phyloP scores from a whole-genome alignment of 2,329 filamentous ascomycete species.

The Aspergillus pseudoterreus region DNA sequence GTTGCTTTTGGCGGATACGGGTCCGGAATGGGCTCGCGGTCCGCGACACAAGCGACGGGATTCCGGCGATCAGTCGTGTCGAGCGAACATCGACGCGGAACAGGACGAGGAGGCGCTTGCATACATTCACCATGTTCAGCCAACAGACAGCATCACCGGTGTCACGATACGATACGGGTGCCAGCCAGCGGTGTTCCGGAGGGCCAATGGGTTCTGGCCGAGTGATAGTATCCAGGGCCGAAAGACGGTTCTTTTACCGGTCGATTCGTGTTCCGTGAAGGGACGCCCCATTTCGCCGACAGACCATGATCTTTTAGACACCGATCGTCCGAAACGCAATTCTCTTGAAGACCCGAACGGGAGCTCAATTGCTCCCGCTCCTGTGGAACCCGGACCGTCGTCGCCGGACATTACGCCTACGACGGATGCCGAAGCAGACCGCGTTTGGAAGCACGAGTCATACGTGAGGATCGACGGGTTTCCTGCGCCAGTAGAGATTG shows the following conservation, averaged over 20 bases:
- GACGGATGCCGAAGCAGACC: conserved; percentile 54
- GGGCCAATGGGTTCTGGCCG: conserved; percentile 90
- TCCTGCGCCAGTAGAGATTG: conserved; percentile 74
- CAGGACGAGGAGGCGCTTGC: conserved; percentile 73
- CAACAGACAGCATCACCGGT: conserved; percentile 83
- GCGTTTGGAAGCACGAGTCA: conserved; percentile 78
- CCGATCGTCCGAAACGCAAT: conserved; percentile 10
- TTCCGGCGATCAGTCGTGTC: conserved; percentile 35
- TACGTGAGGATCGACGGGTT: conserved; percentile 80
- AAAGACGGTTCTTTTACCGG: conserved; percentile 76
- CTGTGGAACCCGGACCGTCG: conserved; percentile 4
- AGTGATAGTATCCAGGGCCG: conserved; percentile 85
- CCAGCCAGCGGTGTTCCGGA: conserved; percentile 74
- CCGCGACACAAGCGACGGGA: conserved; percentile 45
- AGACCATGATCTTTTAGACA: conserved; percentile 25
- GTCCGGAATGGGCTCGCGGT: conserved; percentile 31
- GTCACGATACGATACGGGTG: conserved; percentile 89
- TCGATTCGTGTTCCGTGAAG: conserved; percentile 83
- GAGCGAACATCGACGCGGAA: conserved; percentile 38
- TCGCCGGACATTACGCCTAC: conserved; percentile 10
- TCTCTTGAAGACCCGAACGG: conserved; percentile 31
- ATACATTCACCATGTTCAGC: conserved; percentile 82
- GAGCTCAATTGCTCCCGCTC: conserved; percentile 30
- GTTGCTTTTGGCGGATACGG: conserved; percentile 41
- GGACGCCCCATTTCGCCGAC: conserved; percentile 55